phyloP scores from a whole-genome alignment of 2,329 filamentous ascomycete genomes.

The Paecilomyces niveus region DNA sequence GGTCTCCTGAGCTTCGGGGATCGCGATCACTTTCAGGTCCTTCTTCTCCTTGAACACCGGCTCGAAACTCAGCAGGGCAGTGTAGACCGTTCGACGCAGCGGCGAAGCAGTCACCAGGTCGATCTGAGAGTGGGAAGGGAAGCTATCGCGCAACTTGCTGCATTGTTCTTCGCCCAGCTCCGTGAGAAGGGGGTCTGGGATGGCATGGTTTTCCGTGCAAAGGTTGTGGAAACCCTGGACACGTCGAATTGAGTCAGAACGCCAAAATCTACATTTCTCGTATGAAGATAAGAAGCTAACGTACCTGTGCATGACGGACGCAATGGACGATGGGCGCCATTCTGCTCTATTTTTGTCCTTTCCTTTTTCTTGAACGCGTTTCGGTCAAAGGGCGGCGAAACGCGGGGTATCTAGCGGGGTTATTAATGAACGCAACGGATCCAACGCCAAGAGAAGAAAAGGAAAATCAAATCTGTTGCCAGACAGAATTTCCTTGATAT shows the following conservation, averaged over 20 bases:
- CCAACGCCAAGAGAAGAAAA: not conserved
- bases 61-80: slow-evolving; percentile 63
- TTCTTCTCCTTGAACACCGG: slow-evolving; percentile 42
- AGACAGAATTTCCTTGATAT: not conserved
- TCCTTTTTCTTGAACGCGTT: not conserved
- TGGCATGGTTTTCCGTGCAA: slow-evolving; percentile 56
- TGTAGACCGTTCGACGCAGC: slow-evolving; percentile 73
- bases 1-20: slow-evolving; percentile 75
- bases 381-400: no score
- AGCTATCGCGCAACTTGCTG: slow-evolving; percentile 51
- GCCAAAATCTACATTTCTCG: not conserved
- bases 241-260: not conserved
- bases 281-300: slow-evolving; percentile 1
- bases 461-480: not conserved
- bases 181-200: slow-evolving; percentile 75
- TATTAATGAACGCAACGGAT: not conserved
- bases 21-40: slow-evolving; percentile 51
- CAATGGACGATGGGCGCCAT: slow-evolving; percentile 40
- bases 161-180: slow-evolving; percentile 71
- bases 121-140: slow-evolving; percentile 59
- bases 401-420: not conserved
- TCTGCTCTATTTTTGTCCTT: slow-evolving; percentile 1
- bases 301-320: slow-evolving; percentile 42
- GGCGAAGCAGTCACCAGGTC: slow-evolving; percentile 72
- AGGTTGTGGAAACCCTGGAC: slow-evolving; percentile 74